phyloP scores from a whole-genome alignment of 2,329 filamentous ascomycete species.

The Colletotrichum phormii region DNA sequence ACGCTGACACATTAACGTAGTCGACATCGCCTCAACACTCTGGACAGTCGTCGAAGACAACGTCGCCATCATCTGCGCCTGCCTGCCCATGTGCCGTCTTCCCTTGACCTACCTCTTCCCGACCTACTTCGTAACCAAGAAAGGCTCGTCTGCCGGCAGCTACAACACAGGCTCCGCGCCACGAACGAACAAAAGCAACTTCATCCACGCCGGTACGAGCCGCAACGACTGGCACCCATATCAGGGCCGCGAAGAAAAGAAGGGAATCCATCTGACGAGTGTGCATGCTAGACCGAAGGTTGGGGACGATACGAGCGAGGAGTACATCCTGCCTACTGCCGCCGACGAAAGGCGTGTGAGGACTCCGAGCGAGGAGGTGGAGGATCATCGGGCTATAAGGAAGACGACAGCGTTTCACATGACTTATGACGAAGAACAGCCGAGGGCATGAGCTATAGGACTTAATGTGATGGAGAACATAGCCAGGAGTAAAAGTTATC shows the following conservation, averaged over 20 bases:
- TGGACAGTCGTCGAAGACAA: conserved; percentile 42
- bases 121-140: conserved; percentile 43
- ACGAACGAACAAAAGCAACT: conserved; percentile 20
- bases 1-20: conserved; percentile 41
- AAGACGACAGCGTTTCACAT: conserved; percentile 52
- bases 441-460: not conserved
- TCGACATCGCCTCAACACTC: conserved; percentile 39
- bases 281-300: conserved; percentile 38
- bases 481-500: not conserved
- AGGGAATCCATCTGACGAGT: conserved; percentile 42
- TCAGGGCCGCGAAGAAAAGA: conserved; percentile 44
- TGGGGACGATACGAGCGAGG: conserved; percentile 47
- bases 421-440: conserved; percentile 43
- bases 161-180: conserved; percentile 27
- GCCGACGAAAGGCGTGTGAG: conserved; percentile 22
- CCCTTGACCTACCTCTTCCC: conserved; percentile 52
- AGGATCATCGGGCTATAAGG: conserved; percentile 44
- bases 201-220: conserved; percentile 38
- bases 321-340: conserved; percentile 47
- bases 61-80: conserved; percentile 42
- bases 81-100: conserved; percentile 47
- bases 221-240: conserved; percentile 48
- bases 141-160: conserved; percentile 19
- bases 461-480: not conserved
- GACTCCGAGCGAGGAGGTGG: conserved; percentile 24